phyloP scores from a whole-genome alignment of 129 eudicot species.

The Logfia minima region DNA sequence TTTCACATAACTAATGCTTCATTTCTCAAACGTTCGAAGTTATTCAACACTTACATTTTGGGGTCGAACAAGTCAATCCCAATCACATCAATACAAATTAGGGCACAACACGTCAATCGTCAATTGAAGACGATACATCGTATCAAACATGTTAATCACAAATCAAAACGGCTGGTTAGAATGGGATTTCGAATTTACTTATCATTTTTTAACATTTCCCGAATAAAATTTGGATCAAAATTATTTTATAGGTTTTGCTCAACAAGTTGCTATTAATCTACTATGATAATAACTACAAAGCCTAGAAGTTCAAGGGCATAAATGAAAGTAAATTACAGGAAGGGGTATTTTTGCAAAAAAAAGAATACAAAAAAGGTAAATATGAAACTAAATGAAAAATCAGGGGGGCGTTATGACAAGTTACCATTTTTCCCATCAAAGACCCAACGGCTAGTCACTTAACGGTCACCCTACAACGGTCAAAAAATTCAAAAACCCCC shows the following conservation, averaged over 20 bases:
- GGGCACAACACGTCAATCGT: no score
- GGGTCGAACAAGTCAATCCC: neutral
- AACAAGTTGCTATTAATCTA: neutral
- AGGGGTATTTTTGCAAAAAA: neutral
- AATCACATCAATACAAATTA: neutral
- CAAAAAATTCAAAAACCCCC: conserved; percentile 32
- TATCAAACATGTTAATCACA: neutral
- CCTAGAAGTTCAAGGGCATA: neutral
- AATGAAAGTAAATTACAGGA: neutral
- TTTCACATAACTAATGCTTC: no score
- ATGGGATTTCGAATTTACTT: neutral
- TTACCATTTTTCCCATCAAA: conserved; percentile 22
- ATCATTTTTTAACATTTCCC: neutral
- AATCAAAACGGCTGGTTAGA: neutral
- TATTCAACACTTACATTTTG: neutral
- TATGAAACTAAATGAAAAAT: conserved; percentile 3
- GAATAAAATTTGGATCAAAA: neutral
- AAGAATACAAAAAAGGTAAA: neutral
- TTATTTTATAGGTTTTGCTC: neutral
- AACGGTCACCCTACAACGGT: conserved; percentile 74
- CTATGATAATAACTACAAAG: neutral
- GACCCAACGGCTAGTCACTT: conserved; percentile 59
- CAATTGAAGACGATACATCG: neutral
- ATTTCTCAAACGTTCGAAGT: neutral
- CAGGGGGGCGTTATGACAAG: conserved; percentile 17